These are phyloP conservation scores for Ophiostoma tasmaniense DNA, from an alignment of 2,329 filamentous ascomycete genomes.

Conservation along the genomic window DNA sequence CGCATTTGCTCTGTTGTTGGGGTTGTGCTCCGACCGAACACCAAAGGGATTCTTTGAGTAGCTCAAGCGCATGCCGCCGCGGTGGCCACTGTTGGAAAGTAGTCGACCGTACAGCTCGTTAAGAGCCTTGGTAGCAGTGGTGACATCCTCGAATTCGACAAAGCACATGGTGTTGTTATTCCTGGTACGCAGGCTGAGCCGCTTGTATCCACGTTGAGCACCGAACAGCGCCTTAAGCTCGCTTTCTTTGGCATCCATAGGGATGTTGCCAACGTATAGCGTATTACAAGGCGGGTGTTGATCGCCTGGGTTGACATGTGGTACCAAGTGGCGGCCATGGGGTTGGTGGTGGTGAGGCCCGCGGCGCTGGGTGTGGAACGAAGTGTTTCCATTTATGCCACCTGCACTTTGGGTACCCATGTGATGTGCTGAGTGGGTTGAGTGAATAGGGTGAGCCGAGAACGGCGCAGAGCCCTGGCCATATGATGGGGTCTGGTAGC, in stretches of 20 bases:
- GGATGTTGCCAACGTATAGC: slow-evolving; percentile 93
- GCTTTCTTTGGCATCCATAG: slow-evolving; percentile 85
- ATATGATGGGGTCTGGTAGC: background rate
- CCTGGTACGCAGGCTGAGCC: slow-evolving; percentile 90
- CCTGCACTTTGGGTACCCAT: background rate
- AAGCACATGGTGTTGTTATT: slow-evolving; percentile 97
- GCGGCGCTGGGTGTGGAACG: background rate
- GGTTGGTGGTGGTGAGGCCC: background rate
- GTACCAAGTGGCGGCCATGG: slow-evolving; percentile 50
- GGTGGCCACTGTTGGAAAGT: slow-evolving; percentile 65
- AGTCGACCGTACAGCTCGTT: slow-evolving; percentile 81
- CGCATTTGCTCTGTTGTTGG: slow-evolving; percentile 28
- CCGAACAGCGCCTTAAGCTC: slow-evolving; percentile 91
- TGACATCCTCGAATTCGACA: slow-evolving; percentile 92
- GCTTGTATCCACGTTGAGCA: slow-evolving; percentile 88
- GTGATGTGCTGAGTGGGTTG: background rate
- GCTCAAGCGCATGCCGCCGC: slow-evolving; percentile 86
- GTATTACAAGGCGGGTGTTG: slow-evolving; percentile 98
- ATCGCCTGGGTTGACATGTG: slow-evolving; percentile 86
- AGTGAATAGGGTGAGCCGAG: background rate
- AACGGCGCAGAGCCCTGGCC: background rate
- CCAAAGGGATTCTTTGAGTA: slow-evolving; percentile 97
- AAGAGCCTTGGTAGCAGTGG: slow-evolving; percentile 83
- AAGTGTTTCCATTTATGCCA: slow-evolving; percentile 21
- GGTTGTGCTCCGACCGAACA: slow-evolving; percentile 69